A percentile compares a stretch with the other conserved stretches of the same genome.
phyloP scores from a whole-genome alignment of 129 eudicot species.

The Centaurea solstitialis region DNA sequence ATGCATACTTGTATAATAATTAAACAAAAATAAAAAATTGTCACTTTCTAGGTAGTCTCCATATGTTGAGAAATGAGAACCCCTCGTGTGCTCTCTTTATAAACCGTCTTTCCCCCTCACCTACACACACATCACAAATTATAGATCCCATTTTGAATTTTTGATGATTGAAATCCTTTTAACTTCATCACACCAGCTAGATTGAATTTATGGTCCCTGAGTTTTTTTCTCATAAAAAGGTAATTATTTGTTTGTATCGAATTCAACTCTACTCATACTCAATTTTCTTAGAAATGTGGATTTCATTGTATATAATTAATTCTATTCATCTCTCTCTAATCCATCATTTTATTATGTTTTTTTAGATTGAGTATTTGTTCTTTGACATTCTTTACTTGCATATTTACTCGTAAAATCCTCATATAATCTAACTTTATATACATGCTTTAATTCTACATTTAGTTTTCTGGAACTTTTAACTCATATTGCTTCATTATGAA shows the following conservation, averaged over 20 bases:
- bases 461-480: background rate
- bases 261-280: too few species aligned
- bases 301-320: too few species aligned
- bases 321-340: background rate
- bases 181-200: background rate
- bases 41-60: constrained; percentile 23
- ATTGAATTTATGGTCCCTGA: background rate
- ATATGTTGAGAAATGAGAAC: constrained; percentile 17
- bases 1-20: background rate
- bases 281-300: too few species aligned
- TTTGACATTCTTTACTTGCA: constrained; percentile 21
- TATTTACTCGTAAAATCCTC: constrained; percentile 8
- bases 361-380: background rate
- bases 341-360: background rate
- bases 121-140: background rate
- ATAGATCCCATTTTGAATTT: background rate
- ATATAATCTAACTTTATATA: constrained; percentile 25
- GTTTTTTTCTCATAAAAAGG: too few species aligned
- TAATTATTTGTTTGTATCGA: too few species aligned
- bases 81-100: constrained; percentile 29
- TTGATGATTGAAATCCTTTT: constrained; percentile 1
- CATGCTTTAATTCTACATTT: background rate
- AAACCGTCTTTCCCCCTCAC: constrained; percentile 17
- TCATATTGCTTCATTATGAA: background rate
- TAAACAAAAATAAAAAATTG: constrained; percentile 1